These are phyloP conservation scores for Acorus gramineus DNA, from an alignment of 106 monocot species.

Conservation along the genomic window DNA sequence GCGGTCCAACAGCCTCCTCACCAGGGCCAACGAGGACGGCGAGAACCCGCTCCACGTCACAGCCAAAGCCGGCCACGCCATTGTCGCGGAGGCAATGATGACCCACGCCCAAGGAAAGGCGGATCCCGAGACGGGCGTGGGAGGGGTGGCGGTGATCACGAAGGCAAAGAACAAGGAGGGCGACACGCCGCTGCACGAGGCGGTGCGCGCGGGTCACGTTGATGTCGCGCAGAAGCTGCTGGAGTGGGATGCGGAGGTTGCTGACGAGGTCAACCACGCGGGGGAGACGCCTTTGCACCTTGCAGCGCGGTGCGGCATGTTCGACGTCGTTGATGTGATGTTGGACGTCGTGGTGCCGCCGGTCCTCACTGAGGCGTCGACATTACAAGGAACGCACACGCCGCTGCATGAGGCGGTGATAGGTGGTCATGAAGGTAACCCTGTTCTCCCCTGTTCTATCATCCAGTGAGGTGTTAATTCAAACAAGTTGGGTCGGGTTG, in stretches of 20 bases:
- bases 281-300: slow-evolving; percentile 33
- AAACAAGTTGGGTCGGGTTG: no score
- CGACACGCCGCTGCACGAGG: slow-evolving; percentile 31
- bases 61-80: slow-evolving; percentile 8
- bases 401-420: not conserved
- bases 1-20: slow-evolving; percentile 4
- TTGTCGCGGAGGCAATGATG: slow-evolving; percentile 7
- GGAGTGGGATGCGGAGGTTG: slow-evolving; percentile 10
- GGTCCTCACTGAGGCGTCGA: not conserved
- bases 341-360: slow-evolving; percentile 4
- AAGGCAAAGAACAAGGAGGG: slow-evolving; percentile 1
- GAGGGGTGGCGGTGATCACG: slow-evolving; percentile 4
- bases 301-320: slow-evolving; percentile 26
- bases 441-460: no score
- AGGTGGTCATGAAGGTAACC: no score
- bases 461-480: no score
- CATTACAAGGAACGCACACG: slow-evolving; percentile 1
- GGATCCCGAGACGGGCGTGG: not conserved
- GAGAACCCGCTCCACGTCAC: slow-evolving; percentile 38
- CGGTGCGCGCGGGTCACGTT: slow-evolving; percentile 9
- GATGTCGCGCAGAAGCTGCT: slow-evolving; percentile 19
- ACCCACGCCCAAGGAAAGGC: slow-evolving; percentile 3
- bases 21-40: slow-evolving; percentile 10
- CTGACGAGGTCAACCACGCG: slow-evolving; percentile 10
- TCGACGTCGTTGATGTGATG: slow-evolving; percentile 11